Conservation (phyloP, 352 stramenopile genomes). For the Elongisporangium anandrum region DNA sequence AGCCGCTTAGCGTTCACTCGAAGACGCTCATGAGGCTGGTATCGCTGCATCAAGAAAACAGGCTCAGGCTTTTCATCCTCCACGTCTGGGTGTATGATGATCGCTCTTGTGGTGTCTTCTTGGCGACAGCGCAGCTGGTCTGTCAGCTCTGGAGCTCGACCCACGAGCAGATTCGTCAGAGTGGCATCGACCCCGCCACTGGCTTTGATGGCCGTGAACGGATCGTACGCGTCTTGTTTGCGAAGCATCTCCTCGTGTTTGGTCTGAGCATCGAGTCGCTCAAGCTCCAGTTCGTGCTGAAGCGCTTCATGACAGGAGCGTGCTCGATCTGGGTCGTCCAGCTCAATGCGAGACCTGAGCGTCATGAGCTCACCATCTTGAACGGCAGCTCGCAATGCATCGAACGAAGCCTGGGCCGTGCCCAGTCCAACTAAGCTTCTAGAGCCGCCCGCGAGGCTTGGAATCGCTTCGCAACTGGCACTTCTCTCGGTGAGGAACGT, state of each 20-base stretch:
- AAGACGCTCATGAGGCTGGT: slow-evolving; percentile 5
- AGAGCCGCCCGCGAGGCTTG: neutral
- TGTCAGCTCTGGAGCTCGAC: slow-evolving; percentile 25
- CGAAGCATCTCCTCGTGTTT: slow-evolving; percentile 13
- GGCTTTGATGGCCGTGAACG: slow-evolving; percentile 51
- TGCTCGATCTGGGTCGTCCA: slow-evolving; percentile 9
- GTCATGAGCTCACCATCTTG: neutral
- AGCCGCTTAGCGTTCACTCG: slow-evolving; percentile 31
- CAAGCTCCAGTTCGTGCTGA: slow-evolving; percentile 27
- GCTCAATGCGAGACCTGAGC: neutral
- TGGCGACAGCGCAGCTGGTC: slow-evolving; percentile 53
- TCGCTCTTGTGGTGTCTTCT: slow-evolving; percentile 25
- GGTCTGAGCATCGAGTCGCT: slow-evolving; percentile 14
- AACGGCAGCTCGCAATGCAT: neutral
- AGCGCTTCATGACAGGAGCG: slow-evolving; percentile 33
- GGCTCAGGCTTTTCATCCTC: slow-evolving; percentile 2
- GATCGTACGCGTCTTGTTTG: slow-evolving; percentile 33
- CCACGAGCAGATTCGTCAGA: slow-evolving; percentile 21
- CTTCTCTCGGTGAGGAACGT: slow-evolving; percentile 50
- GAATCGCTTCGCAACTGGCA: neutral
- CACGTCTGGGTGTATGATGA: neutral
- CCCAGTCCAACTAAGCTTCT: neutral
- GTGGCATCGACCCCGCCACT: slow-evolving; percentile 47
- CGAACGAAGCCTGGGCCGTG: neutral
- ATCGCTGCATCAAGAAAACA: slow-evolving; percentile 6